Base-by-base conservation (phyloP, 1,284 basidiomycete species). In the Boletus putidus region DNA sequence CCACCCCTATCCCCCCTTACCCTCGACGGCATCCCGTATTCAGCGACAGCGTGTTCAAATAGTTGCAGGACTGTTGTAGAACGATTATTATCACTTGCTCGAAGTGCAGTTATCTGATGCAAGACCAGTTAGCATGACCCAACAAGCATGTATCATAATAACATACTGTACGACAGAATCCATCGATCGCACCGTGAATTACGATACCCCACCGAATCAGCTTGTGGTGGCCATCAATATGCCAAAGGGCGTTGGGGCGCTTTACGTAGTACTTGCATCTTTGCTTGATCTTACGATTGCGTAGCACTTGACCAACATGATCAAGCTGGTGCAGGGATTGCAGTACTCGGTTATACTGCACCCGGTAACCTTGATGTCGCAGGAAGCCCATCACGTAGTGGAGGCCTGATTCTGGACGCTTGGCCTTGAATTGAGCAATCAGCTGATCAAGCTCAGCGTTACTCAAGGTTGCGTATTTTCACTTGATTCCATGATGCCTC, bases 121-220 rank as follows among this genome's bases (percentile, higher is more conserved):
- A n/a, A n/a, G n/a, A n/a, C n/a, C n/a, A n/a, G n/a, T n/a, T n/a
- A n/a, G n/a, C n/a, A n/a, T n/a, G n/a, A n/a, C n/a, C n/a, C n/a
- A n/a, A 29, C 20, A 27, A 18, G 23, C 16, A 8, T 9, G n/a
- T n/a, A n/a, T n/a, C n/a, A n/a, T 35, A 4, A 21, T 5, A 27
- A 16, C 68, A 23, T 55, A 82, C 77, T 25, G 63, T 76, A 2
- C 73, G 39, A 55, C 69, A 75, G 54, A 73, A 79, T 0, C 80
- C 79, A 69, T 83, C 79, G 35, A 78, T 69, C 7, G 77, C 39
- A 0, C 79, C 80, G 69, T 84, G 82, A n/a, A 84, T 77, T 0
- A 83, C 78, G 53, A 83, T 74, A 0, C 79, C 79, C 79, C 78
- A 84, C 0, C 44, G 40, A 15, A 84, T 83, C 0, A 82, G 65